Percentiles rank a stretch among this genome's conserved stretches.
phyloP scores from a whole-genome alignment of 2,329 filamentous ascomycete genomes.

The Elsinoe arachidis region DNA sequence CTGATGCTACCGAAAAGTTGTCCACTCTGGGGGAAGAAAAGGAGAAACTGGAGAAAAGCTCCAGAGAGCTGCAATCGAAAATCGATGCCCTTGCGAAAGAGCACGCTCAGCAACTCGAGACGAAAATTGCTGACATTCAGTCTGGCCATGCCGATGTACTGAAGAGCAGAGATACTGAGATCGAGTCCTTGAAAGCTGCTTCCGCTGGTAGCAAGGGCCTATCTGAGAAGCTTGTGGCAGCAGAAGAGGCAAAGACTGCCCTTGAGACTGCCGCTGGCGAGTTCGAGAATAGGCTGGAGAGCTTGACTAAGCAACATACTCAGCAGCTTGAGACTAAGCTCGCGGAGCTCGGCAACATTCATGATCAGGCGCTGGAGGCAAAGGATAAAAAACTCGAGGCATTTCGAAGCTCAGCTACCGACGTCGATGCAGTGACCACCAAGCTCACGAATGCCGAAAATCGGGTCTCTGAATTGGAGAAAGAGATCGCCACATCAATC shows the following conservation, averaged over 20 bases:
- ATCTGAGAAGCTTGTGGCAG: neutral
- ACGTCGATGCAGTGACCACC: neutral
- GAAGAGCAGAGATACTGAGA: neutral
- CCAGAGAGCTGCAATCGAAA: neutral
- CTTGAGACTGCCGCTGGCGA: conserved; percentile 4
- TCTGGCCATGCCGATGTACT: neutral
- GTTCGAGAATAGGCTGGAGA: neutral
- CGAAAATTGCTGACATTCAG: neutral
- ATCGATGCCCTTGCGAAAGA: neutral
- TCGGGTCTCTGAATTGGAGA: neutral
- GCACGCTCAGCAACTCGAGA: neutral
- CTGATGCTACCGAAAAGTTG: neutral
- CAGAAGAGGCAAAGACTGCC: neutral
- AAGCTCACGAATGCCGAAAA: neutral
- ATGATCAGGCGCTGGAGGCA: neutral
- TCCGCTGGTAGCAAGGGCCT: neutral
- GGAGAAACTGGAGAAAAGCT: neutral
- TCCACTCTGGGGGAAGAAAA: neutral
- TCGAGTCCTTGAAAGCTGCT: neutral
- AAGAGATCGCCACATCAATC: neutral
- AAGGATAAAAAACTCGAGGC: neutral
- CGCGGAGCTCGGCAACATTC: neutral
- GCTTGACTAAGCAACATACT: neutral
- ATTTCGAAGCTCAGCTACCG: neutral
- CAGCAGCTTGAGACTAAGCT: neutral